Conservation (phyloP, 2,329 filamentous ascomycete genomes). For the Penicillium sp. region DNA sequence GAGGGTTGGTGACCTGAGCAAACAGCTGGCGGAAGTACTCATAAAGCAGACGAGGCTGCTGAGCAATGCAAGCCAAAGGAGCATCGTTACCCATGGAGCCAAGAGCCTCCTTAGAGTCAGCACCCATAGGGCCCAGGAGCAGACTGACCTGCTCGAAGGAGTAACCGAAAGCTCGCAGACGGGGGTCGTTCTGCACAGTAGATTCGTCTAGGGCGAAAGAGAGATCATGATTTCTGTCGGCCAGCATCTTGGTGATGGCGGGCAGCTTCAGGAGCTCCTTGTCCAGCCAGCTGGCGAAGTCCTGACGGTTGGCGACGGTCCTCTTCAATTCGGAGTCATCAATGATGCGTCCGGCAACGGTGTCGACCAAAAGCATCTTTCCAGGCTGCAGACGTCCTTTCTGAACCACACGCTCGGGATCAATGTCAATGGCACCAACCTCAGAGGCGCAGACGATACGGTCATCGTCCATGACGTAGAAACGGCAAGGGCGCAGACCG, state of each 20-base stretch:
- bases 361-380: slow-evolving; percentile 94
- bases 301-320: slow-evolving; percentile 78
- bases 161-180: slow-evolving; percentile 85
- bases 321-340: slow-evolving; percentile 90
- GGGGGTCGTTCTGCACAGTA: slow-evolving; percentile 77
- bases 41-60: slow-evolving; percentile 81
- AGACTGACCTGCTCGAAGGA: slow-evolving; percentile 93
- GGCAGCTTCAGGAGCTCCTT: slow-evolving; percentile 80
- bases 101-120: slow-evolving; percentile 93
- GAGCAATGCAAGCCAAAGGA: slow-evolving; percentile 85
- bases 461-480: slow-evolving; percentile 95
- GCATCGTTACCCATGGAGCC: slow-evolving; percentile 98
- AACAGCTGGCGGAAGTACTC: slow-evolving; percentile 98
- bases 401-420: slow-evolving; percentile 84
- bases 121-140: slow-evolving; percentile 90
- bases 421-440: slow-evolving; percentile 87
- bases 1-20: slow-evolving; percentile 95
- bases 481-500: slow-evolving; percentile 89
- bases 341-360: slow-evolving; percentile 84
- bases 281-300: slow-evolving; percentile 87
- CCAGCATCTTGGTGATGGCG: slow-evolving; percentile 64
- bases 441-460: slow-evolving; percentile 96
- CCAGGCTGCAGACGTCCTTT: slow-evolving; percentile 93
- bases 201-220: slow-evolving; percentile 64
- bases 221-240: slow-evolving; percentile 59